Conservation (phyloP, 2,329 filamentous ascomycete species). For the Pseudocercospora musae region DNA sequence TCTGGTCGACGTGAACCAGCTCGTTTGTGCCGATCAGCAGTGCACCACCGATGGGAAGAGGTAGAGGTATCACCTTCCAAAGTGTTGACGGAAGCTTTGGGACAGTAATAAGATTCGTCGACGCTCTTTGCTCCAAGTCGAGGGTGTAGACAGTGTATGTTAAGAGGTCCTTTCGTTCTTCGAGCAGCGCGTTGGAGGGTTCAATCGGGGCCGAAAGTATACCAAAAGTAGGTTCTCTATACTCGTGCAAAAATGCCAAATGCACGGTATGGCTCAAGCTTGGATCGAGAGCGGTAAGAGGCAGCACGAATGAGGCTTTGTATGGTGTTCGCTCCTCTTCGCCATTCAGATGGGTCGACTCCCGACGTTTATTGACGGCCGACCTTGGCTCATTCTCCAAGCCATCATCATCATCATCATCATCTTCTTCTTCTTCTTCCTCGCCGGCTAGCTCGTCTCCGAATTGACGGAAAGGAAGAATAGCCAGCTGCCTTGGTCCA, state of each 20-base stretch:
- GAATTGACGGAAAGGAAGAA: conserved; percentile 83
- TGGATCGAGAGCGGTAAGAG: conserved; percentile 83
- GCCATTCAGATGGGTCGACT: conserved; percentile 35
- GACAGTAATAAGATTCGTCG: conserved; percentile 87
- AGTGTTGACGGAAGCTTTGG: conserved; percentile 82
- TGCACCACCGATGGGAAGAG: conserved; percentile 82
- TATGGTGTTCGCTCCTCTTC: conserved; percentile 63
- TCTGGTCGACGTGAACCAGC: conserved; percentile 91
- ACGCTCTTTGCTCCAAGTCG: conserved; percentile 88
- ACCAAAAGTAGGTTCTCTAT: conserved; percentile 94
- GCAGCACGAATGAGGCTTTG: conserved; percentile 86
- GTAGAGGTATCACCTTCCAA: conserved; percentile 75
- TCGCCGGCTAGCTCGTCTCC: conserved; percentile 72
- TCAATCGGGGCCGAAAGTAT: conserved; percentile 77
- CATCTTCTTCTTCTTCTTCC: conserved; percentile 68
- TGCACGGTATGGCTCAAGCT: conserved; percentile 84
- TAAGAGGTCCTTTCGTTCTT: conserved; percentile 77
- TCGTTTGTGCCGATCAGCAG: conserved; percentile 85
- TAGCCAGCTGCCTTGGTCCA: conserved; percentile 81
- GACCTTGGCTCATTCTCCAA: conserved; percentile 67
- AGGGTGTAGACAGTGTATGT: conserved; percentile 94
- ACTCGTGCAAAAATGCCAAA: conserved; percentile 91
- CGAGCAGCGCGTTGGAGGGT: conserved; percentile 68
- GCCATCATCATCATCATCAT: no score
- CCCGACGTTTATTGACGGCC: conserved; percentile 20